Base-by-base conservation (phyloP, 2,329 filamentous ascomycete species). In the Verticillium klebahnii region DNA sequence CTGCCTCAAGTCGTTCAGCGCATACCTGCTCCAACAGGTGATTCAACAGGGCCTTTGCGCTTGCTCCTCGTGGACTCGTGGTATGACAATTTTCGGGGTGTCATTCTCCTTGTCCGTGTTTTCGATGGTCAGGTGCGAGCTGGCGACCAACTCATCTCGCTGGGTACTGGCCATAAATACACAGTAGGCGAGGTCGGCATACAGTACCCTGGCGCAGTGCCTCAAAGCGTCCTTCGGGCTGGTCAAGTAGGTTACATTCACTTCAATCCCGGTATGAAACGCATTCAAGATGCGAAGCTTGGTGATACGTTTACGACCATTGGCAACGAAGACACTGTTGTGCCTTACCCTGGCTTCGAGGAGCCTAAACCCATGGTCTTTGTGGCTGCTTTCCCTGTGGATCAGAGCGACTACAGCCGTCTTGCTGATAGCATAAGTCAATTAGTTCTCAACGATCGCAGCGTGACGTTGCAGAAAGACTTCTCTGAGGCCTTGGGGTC, bases 331-430 rank as follows among this genome's bases (percentile, higher is more conserved):
- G 85, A 86, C 62, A 71, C 83, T 0, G 93, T 99, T 2, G 83
- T 93, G 73, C 88, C 91, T 14, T 89, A 93, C 60, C 92, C 93
- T 0, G 95, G 94, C 2, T 99, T 99, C 64, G 94, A 97, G 72
- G 95, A 99, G 74, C 94, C 95, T 1, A 96, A 99, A 74, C 90
- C 93, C 6, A 99, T 99, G 95, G 95, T 99, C 5, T 99, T 99
- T 68, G 95, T 99, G 4, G 93, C 94, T 1, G 95, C 95, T 0
- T 99, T 97, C 69, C 95, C 95, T 0, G 93, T 93, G 0, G 93
- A 99, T 70, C 93, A 96, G 68, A 82, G 88, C 68, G 92, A 97
- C 73, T 94, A 96, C 71, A 85, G 86, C 54, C 90, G 93, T 70
- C 80, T 99, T 4, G 92, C 96, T 66, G 94, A 98, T 74, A 97